These are phyloP conservation scores for Ophiostoma novo-ulmi DNA, from an alignment of 2,329 filamentous ascomycete species.

Conservation along the genomic window DNA sequence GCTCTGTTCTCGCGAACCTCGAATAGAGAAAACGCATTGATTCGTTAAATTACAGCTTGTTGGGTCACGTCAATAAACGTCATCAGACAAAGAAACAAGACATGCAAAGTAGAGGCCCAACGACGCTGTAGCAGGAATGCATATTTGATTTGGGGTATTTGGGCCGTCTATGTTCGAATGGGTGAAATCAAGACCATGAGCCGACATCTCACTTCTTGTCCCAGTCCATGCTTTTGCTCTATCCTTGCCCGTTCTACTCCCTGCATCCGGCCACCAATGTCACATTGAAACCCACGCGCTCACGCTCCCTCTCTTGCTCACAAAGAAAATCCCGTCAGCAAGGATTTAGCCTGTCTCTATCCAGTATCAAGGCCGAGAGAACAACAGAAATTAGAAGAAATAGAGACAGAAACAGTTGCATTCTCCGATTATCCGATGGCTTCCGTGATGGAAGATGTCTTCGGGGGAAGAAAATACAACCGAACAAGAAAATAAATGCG, in stretches of 20 bases:
- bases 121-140: neutral
- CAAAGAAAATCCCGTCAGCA: neutral
- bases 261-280: neutral
- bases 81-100: neutral
- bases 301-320: neutral
- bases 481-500: neutral
- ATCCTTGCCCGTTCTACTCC: neutral
- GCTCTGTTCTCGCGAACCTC: neutral
- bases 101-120: neutral
- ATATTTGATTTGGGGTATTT: neutral
- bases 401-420: neutral
- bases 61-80: neutral
- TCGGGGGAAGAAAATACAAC: neutral
- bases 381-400: neutral
- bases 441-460: neutral
- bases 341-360: neutral
- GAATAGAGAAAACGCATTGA: neutral
- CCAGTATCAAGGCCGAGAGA: neutral
- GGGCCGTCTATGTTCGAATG: neutral
- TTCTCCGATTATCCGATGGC: constrained; percentile 7
- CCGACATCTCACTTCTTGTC: neutral
- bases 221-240: neutral
- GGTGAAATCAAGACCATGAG: neutral
- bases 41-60: neutral
- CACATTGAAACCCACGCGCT: neutral